phyloP scores from a whole-genome alignment of 345 rosid species.

The Eucalyptus albens region DNA sequence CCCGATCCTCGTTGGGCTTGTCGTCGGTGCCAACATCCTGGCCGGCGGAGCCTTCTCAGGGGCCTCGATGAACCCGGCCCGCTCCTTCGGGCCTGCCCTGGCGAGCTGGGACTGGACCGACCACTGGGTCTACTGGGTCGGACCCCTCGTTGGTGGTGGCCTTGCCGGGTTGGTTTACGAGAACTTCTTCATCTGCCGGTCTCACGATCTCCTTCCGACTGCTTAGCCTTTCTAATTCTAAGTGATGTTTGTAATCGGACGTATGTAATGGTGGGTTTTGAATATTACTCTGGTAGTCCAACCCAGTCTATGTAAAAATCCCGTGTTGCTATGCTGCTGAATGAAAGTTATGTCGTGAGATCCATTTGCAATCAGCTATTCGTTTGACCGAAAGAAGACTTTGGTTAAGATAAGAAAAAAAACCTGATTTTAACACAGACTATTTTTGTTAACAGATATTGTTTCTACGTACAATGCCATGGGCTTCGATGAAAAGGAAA shows the following conservation, averaged over 20 bases:
- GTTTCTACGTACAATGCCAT: neutral
- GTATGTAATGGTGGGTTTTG: neutral
- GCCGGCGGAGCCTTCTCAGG: slow-evolving; percentile 87
- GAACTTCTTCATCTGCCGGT: slow-evolving; percentile 47
- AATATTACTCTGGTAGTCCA: neutral
- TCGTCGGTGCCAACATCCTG: slow-evolving; percentile 68
- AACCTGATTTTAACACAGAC: neutral
- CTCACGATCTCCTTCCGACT: slow-evolving; percentile 18
- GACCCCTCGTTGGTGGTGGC: slow-evolving; percentile 74
- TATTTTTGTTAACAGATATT: neutral
- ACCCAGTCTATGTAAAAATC: neutral
- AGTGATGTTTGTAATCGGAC: neutral
- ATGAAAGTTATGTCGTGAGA: neutral
- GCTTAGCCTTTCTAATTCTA: neutral
- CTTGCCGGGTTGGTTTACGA: slow-evolving; percentile 66
- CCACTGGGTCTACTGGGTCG: slow-evolving; percentile 93
- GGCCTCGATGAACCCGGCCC: slow-evolving; percentile 94
- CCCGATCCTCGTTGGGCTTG: slow-evolving; percentile 58
- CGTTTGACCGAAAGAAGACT: neutral
- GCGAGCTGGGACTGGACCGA: slow-evolving; percentile 81
- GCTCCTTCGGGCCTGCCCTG: slow-evolving; percentile 87
- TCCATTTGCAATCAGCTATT: neutral
- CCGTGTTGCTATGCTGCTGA: neutral
- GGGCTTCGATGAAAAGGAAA: neutral
- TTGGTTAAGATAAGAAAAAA: neutral